These are phyloP conservation scores for Mycena sanguinolenta DNA, from an alignment of 768 basidiomycete genomes.

Conservation along the genomic window DNA sequence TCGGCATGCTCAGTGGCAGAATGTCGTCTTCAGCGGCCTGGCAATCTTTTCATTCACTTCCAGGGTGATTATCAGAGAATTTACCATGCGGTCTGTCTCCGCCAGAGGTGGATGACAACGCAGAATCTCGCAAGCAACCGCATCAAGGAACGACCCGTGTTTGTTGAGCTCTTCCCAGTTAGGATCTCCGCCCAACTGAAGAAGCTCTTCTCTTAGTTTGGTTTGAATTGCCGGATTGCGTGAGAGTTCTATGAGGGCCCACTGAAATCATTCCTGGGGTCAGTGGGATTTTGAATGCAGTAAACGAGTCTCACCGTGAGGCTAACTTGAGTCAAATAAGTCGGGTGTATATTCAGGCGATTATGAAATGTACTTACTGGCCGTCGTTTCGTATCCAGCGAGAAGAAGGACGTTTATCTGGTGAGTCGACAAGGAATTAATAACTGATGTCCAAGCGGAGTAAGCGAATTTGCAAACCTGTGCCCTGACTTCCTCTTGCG, in stretches of 20 bases:
- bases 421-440: too few species aligned
- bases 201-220: conserved; percentile 49
- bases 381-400: conserved; percentile 24
- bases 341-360: too few species aligned
- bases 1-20: conserved; percentile 51
- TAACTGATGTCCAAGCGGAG: neutral
- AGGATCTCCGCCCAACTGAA: conserved; percentile 1
- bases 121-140: conserved; percentile 52
- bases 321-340: conserved; percentile 8
- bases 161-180: conserved; percentile 23
- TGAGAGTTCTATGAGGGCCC: conserved; percentile 53
- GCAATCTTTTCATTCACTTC: too few species aligned
- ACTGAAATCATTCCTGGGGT: conserved; percentile 31
- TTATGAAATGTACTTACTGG: conserved; percentile 17
- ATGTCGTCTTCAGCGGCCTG: conserved; percentile 55
- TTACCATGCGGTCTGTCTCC: conserved; percentile 48
- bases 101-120: conserved; percentile 51
- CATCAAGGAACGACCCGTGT: too few species aligned
- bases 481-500: conserved; percentile 16
- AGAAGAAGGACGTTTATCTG: conserved; percentile 22
- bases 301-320: neutral
- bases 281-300: too few species aligned
- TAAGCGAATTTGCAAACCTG: conserved; percentile 6
- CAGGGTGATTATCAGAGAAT: neutral
- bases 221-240: conserved; percentile 46